Evolutionary conservation across 306 rosid species (phyloP).

Genomic region (Betula pendula): DNA sequence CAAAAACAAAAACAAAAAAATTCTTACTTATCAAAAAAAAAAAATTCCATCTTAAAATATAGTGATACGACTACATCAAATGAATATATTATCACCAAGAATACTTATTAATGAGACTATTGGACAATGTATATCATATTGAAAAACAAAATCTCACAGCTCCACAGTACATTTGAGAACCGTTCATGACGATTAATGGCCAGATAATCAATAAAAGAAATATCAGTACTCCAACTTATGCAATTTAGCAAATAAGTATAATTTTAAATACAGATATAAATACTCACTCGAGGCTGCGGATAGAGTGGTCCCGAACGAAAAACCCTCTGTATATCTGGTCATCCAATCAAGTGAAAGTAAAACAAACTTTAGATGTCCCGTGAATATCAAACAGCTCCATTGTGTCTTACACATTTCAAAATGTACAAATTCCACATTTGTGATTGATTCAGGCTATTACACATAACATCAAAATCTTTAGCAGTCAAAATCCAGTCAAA

Average conservation of each 20-base stretch:
- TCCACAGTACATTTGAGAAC: background rate
- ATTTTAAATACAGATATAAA: background rate
- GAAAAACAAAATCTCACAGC: slow-evolving; percentile 2
- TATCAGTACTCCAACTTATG: background rate
- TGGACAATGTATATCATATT: background rate
- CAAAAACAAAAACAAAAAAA: no score
- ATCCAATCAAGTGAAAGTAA: slow-evolving; percentile 47
- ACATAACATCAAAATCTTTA: background rate
- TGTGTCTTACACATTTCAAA: background rate
- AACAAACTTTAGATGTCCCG: slow-evolving; percentile 30
- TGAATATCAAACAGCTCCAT: slow-evolving; percentile 1
- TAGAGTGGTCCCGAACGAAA: slow-evolving; percentile 75
- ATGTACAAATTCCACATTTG: background rate
- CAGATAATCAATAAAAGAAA: background rate
- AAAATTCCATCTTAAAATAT: slow-evolving; percentile 17
- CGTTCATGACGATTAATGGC: background rate
- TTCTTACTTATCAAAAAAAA: no score
- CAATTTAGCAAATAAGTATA: background rate
- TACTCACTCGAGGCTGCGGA: slow-evolving; percentile 88
- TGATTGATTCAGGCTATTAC: background rate
- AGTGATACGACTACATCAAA: background rate
- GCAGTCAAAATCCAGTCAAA: slow-evolving; percentile 1
- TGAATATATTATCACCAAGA: background rate
- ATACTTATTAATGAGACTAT: background rate
- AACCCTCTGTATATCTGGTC: slow-evolving; percentile 84